Base-by-base conservation (phyloP, 1,139 yeast genomes). In the Candida sp. region DNA sequence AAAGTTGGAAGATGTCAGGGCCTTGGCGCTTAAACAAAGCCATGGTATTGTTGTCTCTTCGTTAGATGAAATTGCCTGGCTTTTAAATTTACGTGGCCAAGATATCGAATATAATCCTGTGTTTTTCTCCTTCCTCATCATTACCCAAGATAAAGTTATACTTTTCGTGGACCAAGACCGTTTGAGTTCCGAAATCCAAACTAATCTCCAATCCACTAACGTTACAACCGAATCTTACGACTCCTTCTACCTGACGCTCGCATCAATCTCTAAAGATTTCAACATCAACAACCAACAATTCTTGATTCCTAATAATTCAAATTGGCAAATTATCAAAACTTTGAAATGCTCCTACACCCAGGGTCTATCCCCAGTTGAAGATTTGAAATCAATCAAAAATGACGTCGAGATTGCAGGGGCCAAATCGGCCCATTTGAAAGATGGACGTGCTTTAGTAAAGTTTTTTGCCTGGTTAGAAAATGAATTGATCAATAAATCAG, bases 391-490 rank as follows among this genome's bases (percentile, higher is more conserved):
- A 15, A 69, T 87, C 42, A 95, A 93, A 62, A 91, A 90, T 60
- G 60, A 64, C 3, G 69, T 70, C 5, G 99, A 95, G 66, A 67
- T 91, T 35, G 60, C 70, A 29, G 96, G 96, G 32, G 93, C 95
- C 42, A 78, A 75, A 51, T 57, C 61, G 7, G 95, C 97, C 0
- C 97, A 93, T 58, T 69, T 84, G 47, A 87, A 85, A 57, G 99
- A 95, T 64, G 97, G 97, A 11, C 76, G 84, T 45, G 95, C 97
- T 1, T 66, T 91, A 39, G 73, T 82, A 42, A 80, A 81, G 54
- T 91, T 82, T 56, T 85, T 90, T 57, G 77, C 96, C 2, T 93
- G 98, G 98, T 71, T 93, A 48, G 96, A 90, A 58, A 64, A 82
- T 43, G 76, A 81, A 53, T 64, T 91, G 38, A 57, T 75, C 6